Evolutionary conservation across 805 yeast genomes (phyloP).

Genomic region (Phaffomyces thermotolerans): DNA sequence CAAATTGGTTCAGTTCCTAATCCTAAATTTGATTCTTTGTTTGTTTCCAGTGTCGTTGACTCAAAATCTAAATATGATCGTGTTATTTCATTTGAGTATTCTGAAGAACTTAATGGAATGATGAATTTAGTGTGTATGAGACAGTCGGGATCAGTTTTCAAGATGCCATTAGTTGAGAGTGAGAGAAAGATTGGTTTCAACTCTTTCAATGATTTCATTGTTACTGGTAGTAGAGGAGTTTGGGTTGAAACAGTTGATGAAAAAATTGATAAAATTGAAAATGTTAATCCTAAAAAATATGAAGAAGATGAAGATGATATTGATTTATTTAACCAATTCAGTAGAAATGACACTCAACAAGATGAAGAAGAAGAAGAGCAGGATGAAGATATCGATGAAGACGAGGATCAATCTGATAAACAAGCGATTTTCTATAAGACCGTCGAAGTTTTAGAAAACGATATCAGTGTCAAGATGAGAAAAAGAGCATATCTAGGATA

Average conservation of each 20-base stretch:
- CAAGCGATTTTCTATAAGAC: slow-evolving; percentile 25
- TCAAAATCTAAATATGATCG: slow-evolving; percentile 70
- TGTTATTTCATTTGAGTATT: slow-evolving; percentile 78
- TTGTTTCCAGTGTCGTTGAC: slow-evolving; percentile 72
- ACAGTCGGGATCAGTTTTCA: slow-evolving; percentile 81
- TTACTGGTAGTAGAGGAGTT: slow-evolving; percentile 54
- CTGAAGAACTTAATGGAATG: slow-evolving; percentile 29
- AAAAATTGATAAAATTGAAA: slow-evolving; percentile 17
- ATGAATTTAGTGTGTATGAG: slow-evolving; percentile 79
- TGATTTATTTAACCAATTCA: slow-evolving; percentile 5
- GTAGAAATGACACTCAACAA: slow-evolving; percentile 13
- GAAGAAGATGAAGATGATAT: slow-evolving; percentile 8
- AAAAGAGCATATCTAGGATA: slow-evolving; percentile 69
- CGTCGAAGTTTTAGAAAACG: slow-evolving; percentile 51
- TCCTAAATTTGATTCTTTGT: slow-evolving; percentile 45
- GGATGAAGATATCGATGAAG: slow-evolving; percentile 7
- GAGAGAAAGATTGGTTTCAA: slow-evolving; percentile 58
- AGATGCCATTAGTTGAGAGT: slow-evolving; percentile 67
- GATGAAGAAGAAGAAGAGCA: neutral
- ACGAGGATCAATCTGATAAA: slow-evolving; percentile 13
- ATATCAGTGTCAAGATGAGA: slow-evolving; percentile 66
- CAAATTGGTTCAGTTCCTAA: slow-evolving; percentile 54
- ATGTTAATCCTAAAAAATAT: slow-evolving; percentile 11
- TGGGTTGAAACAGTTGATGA: slow-evolving; percentile 29
- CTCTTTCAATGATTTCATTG: slow-evolving; percentile 57